Conservation (phyloP, 2,329 filamentous ascomycete species). For the Pyrenochaeta sp. region DNA sequence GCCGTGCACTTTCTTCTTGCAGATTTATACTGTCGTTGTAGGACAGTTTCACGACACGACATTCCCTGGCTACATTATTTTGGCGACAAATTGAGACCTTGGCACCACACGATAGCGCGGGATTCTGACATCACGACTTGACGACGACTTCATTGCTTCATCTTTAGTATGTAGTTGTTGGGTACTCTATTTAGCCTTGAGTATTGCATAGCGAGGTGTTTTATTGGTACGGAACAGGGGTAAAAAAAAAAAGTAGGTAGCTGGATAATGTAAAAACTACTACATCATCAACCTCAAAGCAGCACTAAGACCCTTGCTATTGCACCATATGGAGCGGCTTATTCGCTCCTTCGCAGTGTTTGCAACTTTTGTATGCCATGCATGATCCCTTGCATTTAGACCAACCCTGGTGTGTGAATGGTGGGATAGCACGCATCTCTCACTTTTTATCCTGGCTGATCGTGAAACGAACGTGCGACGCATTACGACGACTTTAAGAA, state of each 20-base stretch:
- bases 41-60: neutral
- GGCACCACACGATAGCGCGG: neutral
- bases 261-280: neutral
- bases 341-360: too few relatives aligned
- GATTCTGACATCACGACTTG: constrained; percentile 4
- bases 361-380: too few relatives aligned
- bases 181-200: neutral
- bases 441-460: neutral
- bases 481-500: neutral
- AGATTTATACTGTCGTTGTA: neutral
- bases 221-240: neutral
- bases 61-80: neutral
- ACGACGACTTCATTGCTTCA: constrained; percentile 6
- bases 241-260: neutral
- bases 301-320: neutral
- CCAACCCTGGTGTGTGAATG: neutral
- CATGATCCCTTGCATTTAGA: neutral
- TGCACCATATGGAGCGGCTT: too few relatives aligned
- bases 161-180: constrained; percentile 1
- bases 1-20: neutral
- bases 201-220: constrained; percentile 11
- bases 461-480: constrained; percentile 21
- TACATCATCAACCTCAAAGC: too few relatives aligned
- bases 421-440: neutral
- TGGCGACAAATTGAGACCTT: neutral